phyloP scores from a whole-genome alignment of 495 filamentous ascomycete genomes.

The Daldinia concentrica region DNA sequence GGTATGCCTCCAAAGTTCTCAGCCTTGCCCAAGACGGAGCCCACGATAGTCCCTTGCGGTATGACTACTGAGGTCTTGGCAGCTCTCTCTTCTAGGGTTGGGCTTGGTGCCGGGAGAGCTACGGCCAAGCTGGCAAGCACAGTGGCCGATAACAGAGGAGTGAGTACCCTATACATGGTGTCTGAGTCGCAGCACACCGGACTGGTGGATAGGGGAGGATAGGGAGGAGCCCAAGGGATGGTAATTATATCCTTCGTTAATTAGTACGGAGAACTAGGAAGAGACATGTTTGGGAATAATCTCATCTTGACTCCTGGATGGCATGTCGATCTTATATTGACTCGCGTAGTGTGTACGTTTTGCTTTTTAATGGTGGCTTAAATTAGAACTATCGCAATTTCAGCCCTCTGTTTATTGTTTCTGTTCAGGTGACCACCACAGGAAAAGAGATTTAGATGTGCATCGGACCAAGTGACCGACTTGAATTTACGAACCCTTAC shows the following conservation, averaged over 20 bases:
- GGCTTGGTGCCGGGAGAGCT: slow-evolving; percentile 46
- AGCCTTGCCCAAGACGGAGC: slow-evolving; percentile 47
- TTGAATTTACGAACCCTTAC: slow-evolving; percentile 15
- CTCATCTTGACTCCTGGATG: neutral
- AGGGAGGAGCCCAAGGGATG: neutral
- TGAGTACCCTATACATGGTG: slow-evolving; percentile 38
- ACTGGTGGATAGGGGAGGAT: neutral
- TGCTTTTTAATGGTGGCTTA: neutral
- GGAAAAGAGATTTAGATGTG: neutral
- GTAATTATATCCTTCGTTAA: neutral
- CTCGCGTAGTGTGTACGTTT: neutral
- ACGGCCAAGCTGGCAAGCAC: slow-evolving; percentile 43
- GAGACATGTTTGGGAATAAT: neutral
- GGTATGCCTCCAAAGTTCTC: slow-evolving; percentile 62
- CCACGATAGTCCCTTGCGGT: slow-evolving; percentile 62
- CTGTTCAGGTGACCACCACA: slow-evolving; percentile 22
- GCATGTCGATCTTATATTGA: slow-evolving; percentile 26
- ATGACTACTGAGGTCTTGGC: slow-evolving; percentile 58
- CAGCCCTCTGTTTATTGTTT: neutral
- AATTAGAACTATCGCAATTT: neutral
- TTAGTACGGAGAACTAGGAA: neutral
- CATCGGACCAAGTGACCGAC: slow-evolving; percentile 6
- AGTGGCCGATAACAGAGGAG: slow-evolving; percentile 40
- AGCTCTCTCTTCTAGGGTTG: slow-evolving; percentile 50
- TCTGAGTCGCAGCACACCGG: neutral